These are phyloP conservation scores for Didymella exigua DNA, from an alignment of 2,329 filamentous ascomycete species.

Conservation along the genomic window DNA sequence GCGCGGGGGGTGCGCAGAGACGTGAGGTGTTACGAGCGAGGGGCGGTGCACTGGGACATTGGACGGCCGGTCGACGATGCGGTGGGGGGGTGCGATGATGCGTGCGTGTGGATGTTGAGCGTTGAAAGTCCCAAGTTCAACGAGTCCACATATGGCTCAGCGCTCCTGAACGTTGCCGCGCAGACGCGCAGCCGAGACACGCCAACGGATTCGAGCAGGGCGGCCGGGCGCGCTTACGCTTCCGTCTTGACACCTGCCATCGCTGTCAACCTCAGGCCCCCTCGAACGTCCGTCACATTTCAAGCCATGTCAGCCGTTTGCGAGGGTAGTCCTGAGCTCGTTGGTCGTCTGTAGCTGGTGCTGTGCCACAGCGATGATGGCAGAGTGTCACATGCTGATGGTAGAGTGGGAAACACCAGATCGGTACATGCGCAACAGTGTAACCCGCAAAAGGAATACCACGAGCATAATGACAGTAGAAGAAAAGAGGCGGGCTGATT, in stretches of 20 bases:
- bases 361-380: not conserved
- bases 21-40: slow-evolving; percentile 3
- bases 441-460: too few relatives aligned
- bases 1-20: not conserved
- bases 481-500: not conserved
- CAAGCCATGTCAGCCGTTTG: too few relatives aligned
- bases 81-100: slow-evolving; percentile 4
- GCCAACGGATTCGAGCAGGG: not conserved
- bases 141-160: not conserved
- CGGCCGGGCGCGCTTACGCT: slow-evolving; percentile 5
- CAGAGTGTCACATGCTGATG: not conserved
- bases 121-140: slow-evolving; percentile 5
- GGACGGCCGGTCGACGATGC: slow-evolving; percentile 12
- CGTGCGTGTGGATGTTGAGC: slow-evolving; percentile 7
- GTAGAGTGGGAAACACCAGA: not conserved
- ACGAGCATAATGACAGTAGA: too few relatives aligned
- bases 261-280: not conserved
- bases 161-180: slow-evolving; percentile 7
- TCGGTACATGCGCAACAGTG: not conserved
- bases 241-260: not conserved
- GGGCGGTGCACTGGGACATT: slow-evolving; percentile 9
- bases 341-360: not conserved
- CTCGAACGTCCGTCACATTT: not conserved
- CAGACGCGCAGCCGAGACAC: slow-evolving; percentile 8
- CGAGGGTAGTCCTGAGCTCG: not conserved